Percentiles rank a stretch among this genome's conserved stretches.
Evolutionary conservation across 805 yeast species (phyloP).

Genomic region (Monosporozyma siamensis): DNA sequence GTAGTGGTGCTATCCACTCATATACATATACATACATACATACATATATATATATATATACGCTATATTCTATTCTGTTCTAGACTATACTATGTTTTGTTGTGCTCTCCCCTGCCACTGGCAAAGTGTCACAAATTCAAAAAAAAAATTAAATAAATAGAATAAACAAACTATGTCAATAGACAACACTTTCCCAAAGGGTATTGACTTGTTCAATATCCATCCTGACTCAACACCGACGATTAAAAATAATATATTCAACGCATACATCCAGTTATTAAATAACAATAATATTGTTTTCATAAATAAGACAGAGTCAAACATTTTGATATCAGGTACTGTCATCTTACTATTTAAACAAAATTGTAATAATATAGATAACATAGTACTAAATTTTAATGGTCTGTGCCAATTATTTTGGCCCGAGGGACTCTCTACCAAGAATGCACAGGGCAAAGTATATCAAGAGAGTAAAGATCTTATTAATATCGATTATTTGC

Average conservation of each 20-base stretch:
- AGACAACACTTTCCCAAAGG: not conserved
- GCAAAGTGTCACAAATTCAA: too few relatives aligned
- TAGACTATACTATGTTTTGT: too few relatives aligned
- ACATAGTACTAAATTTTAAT: conserved; percentile 46
- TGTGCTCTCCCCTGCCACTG: too few relatives aligned
- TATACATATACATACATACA: too few relatives aligned
- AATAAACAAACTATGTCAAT: not conserved
- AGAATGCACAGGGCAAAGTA: too few relatives aligned
- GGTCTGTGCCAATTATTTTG: conserved; percentile 76
- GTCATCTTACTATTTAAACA: conserved; percentile 57
- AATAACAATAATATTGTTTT: not conserved
- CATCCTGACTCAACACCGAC: not conserved
- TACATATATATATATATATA: too few relatives aligned
- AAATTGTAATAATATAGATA: conserved; percentile 52
- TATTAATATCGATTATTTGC: not conserved
- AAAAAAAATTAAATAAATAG: too few relatives aligned
- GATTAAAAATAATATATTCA: not conserved
- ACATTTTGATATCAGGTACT: conserved; percentile 45
- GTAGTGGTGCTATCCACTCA: too few relatives aligned
- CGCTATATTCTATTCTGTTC: too few relatives aligned
- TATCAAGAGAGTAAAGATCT: conserved; percentile 41
- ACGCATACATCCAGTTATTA: not conserved
- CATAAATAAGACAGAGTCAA: conserved; percentile 27
- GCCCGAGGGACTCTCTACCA: conserved; percentile 94
- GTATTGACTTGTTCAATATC: not conserved